phyloP scores from a whole-genome alignment of 2,329 filamentous ascomycete species.

The Colletotrichum abscissum region DNA sequence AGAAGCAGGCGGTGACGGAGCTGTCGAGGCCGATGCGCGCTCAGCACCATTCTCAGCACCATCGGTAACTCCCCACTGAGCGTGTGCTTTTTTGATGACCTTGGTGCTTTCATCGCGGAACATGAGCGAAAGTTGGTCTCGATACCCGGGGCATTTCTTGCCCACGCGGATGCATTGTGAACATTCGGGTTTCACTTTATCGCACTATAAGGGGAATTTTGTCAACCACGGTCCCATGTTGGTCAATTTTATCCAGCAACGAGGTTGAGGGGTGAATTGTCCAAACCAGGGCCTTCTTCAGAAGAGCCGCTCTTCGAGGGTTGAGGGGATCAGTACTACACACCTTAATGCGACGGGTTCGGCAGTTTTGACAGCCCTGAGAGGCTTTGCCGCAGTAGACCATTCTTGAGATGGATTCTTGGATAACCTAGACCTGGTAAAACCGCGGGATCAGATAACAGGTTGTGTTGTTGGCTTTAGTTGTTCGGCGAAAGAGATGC shows the following conservation, averaged over 20 bases:
- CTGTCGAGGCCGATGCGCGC: constrained; percentile 4
- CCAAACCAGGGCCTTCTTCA: not conserved
- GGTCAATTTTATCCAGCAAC: not conserved
- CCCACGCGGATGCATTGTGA: constrained; percentile 71
- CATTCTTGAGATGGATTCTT: constrained; percentile 48
- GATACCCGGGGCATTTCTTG: constrained; percentile 72
- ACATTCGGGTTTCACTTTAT: constrained; percentile 69
- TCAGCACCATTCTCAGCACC: constrained; percentile 1
- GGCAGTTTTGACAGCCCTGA: constrained; percentile 65
- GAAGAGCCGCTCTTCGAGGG: not conserved
- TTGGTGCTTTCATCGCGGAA: constrained; percentile 75
- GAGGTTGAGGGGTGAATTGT: not conserved
- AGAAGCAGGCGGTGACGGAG: constrained; percentile 39
- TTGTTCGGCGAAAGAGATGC: not conserved
- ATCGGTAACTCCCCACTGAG: constrained; percentile 54
- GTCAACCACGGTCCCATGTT: not conserved
- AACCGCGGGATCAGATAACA: not conserved
- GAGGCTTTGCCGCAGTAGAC: constrained; percentile 69
- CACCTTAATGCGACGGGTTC: constrained; percentile 66
- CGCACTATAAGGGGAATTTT: constrained; percentile 59
- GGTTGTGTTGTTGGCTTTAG: not conserved
- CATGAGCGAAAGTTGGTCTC: constrained; percentile 72
- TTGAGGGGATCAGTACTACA: constrained; percentile 36
- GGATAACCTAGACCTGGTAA: not conserved
- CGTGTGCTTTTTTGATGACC: constrained; percentile 69